A percentile compares a stretch with the other conserved stretches of the same genome.
phyloP scores from a whole-genome alignment of 805 yeast species.

The Lachancea kluyveri region DNA sequence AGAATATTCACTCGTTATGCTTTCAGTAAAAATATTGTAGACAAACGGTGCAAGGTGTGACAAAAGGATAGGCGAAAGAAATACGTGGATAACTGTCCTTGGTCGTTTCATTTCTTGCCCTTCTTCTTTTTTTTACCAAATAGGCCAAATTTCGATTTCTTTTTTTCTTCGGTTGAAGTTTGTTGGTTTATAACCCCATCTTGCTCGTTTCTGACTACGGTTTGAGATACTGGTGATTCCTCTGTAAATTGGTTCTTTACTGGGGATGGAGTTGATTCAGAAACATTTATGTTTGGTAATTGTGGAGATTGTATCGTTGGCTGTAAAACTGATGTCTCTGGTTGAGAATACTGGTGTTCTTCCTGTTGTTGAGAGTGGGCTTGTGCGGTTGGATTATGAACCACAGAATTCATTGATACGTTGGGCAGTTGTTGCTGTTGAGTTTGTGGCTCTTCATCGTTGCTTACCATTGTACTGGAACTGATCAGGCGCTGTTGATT shows the following conservation, averaged over 20 bases:
- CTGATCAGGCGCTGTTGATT: conserved; percentile 22
- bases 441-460: no score
- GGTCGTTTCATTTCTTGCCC: conserved; percentile 15
- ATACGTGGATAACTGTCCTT: conserved; percentile 1
- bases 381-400: conserved; percentile 15
- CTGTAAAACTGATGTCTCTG: conserved; percentile 1
- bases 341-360: conserved; percentile 1
- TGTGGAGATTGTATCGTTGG: conserved; percentile 5
- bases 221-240: conserved; percentile 1
- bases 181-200: conserved; percentile 4
- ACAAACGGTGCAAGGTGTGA: no score
- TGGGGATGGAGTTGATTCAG: conserved; percentile 11
- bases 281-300: conserved; percentile 9
- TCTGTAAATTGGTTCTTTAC: conserved; percentile 8
- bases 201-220: conserved; percentile 3
- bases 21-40: no score
- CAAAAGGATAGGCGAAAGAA: not conserved
- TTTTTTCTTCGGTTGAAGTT: conserved; percentile 9
- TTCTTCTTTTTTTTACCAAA: conserved; percentile 25
- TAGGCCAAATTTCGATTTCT: conserved; percentile 26
- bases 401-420: conserved; percentile 19
- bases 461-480: conserved; percentile 17
- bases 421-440: conserved; percentile 12
- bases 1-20: no score
- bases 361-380: not conserved